Evolutionary conservation across 2,329 filamentous ascomycete species (phyloP).

Genomic region (Nemania sp.): DNA sequence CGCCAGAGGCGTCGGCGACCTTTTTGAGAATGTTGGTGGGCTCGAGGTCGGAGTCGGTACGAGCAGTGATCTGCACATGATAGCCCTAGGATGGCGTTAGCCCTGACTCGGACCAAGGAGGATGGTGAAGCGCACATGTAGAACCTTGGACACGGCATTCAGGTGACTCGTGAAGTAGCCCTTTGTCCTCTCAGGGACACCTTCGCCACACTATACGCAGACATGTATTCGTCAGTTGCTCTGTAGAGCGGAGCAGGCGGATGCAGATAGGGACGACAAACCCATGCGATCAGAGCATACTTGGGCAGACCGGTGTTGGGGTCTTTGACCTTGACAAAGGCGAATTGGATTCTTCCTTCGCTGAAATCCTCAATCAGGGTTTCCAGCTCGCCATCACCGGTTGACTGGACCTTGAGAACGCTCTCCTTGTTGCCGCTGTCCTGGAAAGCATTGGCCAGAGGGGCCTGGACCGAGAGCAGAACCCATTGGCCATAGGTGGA

Average conservation of each 20-base stretch:
- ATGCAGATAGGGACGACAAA: slow-evolving; percentile 40
- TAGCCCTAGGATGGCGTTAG: slow-evolving; percentile 65
- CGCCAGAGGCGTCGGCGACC: slow-evolving; percentile 89
- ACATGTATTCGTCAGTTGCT: slow-evolving; percentile 13
- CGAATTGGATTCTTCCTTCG: slow-evolving; percentile 95
- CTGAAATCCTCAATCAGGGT: slow-evolving; percentile 96
- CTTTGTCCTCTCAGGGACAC: slow-evolving; percentile 97
- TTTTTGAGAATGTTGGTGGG: slow-evolving; percentile 90
- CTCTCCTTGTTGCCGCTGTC: slow-evolving; percentile 87
- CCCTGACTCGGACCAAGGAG: not conserved
- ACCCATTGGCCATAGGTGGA: slow-evolving; percentile 92
- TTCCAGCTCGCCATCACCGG: slow-evolving; percentile 88
- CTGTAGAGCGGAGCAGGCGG: not conserved
- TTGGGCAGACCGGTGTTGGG: slow-evolving; percentile 89
- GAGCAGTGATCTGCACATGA: slow-evolving; percentile 95
- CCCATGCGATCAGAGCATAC: slow-evolving; percentile 90
- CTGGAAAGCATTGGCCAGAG: slow-evolving; percentile 91
- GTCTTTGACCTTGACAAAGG: slow-evolving; percentile 95
- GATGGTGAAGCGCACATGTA: slow-evolving; percentile 58
- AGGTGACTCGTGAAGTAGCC: slow-evolving; percentile 98
- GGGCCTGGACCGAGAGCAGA: slow-evolving; percentile 89
- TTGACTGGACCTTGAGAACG: slow-evolving; percentile 89
- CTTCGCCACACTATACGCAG: slow-evolving; percentile 75
- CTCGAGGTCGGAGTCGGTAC: slow-evolving; percentile 85
- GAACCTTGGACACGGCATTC: slow-evolving; percentile 83